phyloP scores from a whole-genome alignment of 305 asterid genomes.

The Solanum hybrid region DNA sequence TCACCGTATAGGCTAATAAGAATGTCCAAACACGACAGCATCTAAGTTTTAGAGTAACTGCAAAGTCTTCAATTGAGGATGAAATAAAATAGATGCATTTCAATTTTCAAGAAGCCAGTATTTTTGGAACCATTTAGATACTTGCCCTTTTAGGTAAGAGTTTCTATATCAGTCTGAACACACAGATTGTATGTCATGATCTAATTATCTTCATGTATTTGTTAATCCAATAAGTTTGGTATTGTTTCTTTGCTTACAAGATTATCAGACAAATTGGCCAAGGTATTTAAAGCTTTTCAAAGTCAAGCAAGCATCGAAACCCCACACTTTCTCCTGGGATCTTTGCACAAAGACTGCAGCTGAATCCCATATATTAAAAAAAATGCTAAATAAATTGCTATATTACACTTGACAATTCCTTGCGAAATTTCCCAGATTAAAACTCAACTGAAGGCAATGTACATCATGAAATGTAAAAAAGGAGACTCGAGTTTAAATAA shows the following conservation, averaged over 20 bases:
- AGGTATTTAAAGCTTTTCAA: background rate
- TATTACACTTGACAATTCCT: background rate
- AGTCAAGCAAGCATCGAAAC: background rate
- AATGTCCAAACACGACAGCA: background rate
- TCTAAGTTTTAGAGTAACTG: background rate
- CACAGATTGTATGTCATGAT: background rate
- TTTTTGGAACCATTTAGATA: background rate
- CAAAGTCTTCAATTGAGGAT: background rate
- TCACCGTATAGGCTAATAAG: background rate
- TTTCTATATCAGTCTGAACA: background rate
- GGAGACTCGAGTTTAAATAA: background rate
- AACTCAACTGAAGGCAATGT: background rate
- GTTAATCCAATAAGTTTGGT: background rate
- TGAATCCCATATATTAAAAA: background rate
- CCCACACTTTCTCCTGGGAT: background rate
- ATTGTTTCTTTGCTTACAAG: background rate
- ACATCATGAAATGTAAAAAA: background rate
- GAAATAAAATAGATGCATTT: background rate
- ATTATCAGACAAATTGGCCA: background rate
- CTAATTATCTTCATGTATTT: background rate
- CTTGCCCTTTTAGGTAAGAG: background rate
- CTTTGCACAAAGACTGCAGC: background rate
- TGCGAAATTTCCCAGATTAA: background rate
- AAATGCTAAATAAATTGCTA: background rate
- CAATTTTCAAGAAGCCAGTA: background rate